phyloP scores from a whole-genome alignment of 805 yeast species.

The Yarrowia porcina region DNA sequence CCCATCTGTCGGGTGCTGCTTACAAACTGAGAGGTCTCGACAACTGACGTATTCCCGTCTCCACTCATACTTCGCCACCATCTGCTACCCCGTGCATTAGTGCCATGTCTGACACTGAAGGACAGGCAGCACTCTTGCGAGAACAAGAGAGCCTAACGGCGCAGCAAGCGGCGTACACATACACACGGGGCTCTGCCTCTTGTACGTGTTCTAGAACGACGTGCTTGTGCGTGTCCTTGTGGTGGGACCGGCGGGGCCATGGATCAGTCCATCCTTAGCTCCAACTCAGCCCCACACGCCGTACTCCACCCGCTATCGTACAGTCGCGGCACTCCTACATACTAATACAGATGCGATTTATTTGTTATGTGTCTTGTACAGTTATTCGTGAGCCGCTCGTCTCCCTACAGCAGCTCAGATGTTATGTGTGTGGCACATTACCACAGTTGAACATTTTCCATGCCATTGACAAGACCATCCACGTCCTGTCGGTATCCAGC shows the following conservation, averaged over 20 bases:
- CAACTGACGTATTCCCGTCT: neutral
- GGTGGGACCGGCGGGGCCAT: neutral
- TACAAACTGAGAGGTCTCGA: neutral
- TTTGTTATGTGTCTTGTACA: neutral
- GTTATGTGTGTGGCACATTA: neutral
- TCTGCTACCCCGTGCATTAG: neutral
- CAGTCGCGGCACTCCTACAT: too few relatives aligned
- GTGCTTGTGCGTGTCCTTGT: neutral
- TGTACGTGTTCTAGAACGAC: neutral
- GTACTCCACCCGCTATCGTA: too few relatives aligned
- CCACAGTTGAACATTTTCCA: slow-evolving; percentile 24
- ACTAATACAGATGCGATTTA: slow-evolving; percentile 1
- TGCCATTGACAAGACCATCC: slow-evolving; percentile 20
- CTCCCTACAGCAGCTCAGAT: neutral
- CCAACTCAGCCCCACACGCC: too few relatives aligned
- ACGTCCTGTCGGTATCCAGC: slow-evolving; percentile 15
- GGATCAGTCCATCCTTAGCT: too few relatives aligned
- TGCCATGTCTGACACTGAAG: neutral
- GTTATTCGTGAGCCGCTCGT: too few relatives aligned
- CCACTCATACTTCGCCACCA: slow-evolving; percentile 1
- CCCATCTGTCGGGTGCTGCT: neutral
- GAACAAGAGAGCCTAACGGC: neutral
- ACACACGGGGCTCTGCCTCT: too few relatives aligned
- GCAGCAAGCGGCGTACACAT: neutral
- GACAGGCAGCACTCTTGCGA: neutral